A percentile compares a stretch with the other conserved stretches of the same genome.
These are phyloP conservation scores for Fusarium sp. DNA, from an alignment of 2,329 filamentous ascomycete genomes.

Conservation along the genomic window DNA sequence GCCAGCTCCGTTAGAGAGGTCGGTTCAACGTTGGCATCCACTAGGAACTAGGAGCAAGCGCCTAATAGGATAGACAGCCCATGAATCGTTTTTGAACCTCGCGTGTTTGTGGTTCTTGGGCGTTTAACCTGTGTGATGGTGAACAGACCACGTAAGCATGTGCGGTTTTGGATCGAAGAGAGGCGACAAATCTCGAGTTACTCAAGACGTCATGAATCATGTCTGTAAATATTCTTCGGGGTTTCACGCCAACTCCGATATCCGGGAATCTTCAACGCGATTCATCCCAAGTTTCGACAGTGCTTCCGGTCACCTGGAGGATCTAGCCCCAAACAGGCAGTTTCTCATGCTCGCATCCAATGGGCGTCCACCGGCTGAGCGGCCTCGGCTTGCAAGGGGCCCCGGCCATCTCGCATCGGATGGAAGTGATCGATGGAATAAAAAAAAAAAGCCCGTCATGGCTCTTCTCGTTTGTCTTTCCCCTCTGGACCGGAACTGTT, in stretches of 20 bases:
- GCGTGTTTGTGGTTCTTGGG: not conserved
- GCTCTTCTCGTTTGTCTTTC: not conserved
- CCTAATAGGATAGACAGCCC: not conserved
- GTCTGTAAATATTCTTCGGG: not conserved
- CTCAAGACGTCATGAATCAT: not conserved
- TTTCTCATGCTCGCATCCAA: conserved; percentile 24
- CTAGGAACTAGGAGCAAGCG: not conserved
- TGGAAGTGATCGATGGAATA: not conserved
- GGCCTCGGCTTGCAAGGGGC: conserved; percentile 27
- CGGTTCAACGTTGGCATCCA: not conserved
- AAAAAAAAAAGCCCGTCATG: not conserved
- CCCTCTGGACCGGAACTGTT: not conserved
- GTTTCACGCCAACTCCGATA: not conserved
- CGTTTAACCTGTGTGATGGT: not conserved
- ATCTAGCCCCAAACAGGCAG: conserved; percentile 31
- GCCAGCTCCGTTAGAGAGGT: not conserved
- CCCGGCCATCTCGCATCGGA: conserved; percentile 1
- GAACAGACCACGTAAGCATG: not conserved
- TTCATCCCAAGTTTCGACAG: not conserved
- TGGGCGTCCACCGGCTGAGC: conserved; percentile 19
- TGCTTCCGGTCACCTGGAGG: not conserved
- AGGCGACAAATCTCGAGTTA: not conserved
- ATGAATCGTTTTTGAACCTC: not conserved
- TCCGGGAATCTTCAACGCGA: conserved; percentile 1
- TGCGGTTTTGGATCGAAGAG: not conserved